Evolutionary conservation across 495 filamentous ascomycete genomes (phyloP).

Genomic region (Cercophora samala): DNA sequence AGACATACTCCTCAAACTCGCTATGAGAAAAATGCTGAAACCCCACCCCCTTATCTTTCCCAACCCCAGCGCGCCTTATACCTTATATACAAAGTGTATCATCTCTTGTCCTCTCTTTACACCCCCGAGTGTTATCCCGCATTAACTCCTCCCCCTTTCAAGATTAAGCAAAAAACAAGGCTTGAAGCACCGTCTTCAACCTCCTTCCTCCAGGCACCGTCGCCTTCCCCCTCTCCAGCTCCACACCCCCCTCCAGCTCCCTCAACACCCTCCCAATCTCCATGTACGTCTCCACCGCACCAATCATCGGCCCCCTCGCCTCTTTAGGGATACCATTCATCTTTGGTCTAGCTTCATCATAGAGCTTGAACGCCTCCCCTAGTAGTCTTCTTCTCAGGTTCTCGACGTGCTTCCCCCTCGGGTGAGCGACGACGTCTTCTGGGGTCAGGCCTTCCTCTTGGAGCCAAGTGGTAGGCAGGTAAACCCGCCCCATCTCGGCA

Average conservation of each 20-base stretch:
- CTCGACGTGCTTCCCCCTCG: conserved; percentile 40
- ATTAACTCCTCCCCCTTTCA: background rate
- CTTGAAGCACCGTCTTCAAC: conserved; percentile 53
- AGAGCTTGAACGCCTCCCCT: conserved; percentile 53
- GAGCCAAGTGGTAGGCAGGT: conserved; percentile 61
- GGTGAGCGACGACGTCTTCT: conserved; percentile 48
- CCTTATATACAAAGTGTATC: background rate
- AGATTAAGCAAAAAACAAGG: conserved; percentile 29
- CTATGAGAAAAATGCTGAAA: background rate
- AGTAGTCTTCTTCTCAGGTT: conserved; percentile 51
- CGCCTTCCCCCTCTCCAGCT: conserved; percentile 48
- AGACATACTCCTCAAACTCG: background rate
- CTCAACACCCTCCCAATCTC: conserved; percentile 62
- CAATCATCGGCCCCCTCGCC: conserved; percentile 57
- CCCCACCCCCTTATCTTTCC: no score
- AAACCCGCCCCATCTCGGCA: conserved; percentile 57
- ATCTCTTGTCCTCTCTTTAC: background rate
- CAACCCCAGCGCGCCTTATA: no score
- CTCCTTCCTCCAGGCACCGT: conserved; percentile 56
- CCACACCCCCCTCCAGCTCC: conserved; percentile 29
- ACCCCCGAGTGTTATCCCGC: background rate
- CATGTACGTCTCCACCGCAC: conserved; percentile 71
- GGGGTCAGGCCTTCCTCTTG: conserved; percentile 51
- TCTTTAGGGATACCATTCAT: conserved; percentile 57
- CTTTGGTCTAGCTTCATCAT: conserved; percentile 44